Evolutionary conservation across 306 rosid genomes (phyloP).

Genomic region (Medicago lupulina): DNA sequence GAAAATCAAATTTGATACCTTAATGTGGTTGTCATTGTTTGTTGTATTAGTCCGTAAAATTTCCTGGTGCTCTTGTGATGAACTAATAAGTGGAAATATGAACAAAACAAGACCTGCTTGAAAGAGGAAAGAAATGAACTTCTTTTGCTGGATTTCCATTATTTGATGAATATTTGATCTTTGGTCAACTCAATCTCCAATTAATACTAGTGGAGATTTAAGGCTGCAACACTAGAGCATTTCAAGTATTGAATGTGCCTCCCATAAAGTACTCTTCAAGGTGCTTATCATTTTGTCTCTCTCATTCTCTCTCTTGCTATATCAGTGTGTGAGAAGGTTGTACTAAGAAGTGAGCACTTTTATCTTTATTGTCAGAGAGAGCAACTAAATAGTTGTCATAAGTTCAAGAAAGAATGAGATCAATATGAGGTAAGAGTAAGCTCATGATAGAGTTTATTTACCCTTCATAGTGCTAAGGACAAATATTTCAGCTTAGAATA

Average conservation of each 20-base stretch:
- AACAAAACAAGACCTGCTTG: conserved; percentile 50
- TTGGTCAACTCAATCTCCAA: conserved; percentile 34
- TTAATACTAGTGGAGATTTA: conserved; percentile 24
- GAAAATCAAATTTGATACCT: conserved; percentile 52
- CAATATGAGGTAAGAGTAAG: conserved; percentile 36
- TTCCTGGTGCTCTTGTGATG: conserved; percentile 57
- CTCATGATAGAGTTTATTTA: background rate
- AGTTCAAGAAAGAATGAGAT: conserved; percentile 24
- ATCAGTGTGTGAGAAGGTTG: conserved; percentile 16
- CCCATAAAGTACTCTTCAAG: background rate
- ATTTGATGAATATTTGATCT: conserved; percentile 13
- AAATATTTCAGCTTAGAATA: background rate
- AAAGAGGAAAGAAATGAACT: conserved; percentile 50
- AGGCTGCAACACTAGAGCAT: background rate
- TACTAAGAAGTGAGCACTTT: conserved; percentile 33
- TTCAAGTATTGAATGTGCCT: conserved; percentile 11
- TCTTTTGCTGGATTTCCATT: conserved; percentile 49
- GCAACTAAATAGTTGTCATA: conserved; percentile 33
- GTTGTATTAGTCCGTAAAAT: conserved; percentile 34
- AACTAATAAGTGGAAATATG: conserved; percentile 44
- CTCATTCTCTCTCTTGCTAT: background rate
- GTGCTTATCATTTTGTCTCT: conserved; percentile 22
- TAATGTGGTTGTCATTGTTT: conserved; percentile 43
- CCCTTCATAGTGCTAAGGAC: background rate
- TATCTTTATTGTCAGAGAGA: conserved; percentile 34